Conservation (phyloP, 176 grass and related monocot genomes). For the Eragrostis nindensis region DNA sequence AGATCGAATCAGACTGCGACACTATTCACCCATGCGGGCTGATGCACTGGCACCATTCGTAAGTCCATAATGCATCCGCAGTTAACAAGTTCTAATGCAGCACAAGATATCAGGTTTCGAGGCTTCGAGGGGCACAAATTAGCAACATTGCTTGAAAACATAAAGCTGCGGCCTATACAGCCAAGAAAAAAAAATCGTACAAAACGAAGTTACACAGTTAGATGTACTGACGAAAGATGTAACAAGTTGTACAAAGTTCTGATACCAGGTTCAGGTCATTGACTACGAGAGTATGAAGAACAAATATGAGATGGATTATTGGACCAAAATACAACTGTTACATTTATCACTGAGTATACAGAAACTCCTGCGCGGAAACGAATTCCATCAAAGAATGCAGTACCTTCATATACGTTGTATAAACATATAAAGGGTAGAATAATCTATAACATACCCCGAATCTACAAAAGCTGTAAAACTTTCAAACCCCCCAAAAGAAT, state of each 20-base stretch:
- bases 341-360: background rate
- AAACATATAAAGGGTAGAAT: slow-evolving; percentile 30
- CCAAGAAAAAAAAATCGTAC: background rate
- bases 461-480: slow-evolving; percentile 33
- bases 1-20: too few relatives aligned
- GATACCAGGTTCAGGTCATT: background rate
- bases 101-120: background rate
- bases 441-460: slow-evolving; percentile 28
- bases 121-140: background rate
- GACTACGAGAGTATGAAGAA: background rate
- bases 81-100: background rate
- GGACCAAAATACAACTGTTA: slow-evolving; percentile 26
- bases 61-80: background rate
- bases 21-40: too few relatives aligned
- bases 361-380: background rate
- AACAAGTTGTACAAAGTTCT: background rate
- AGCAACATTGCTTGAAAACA: background rate
- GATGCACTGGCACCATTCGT: background rate
- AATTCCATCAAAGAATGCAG: slow-evolving; percentile 40
- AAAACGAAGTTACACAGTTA: background rate
- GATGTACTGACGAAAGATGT: background rate
- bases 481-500: slow-evolving; percentile 19
- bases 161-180: background rate
- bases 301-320: background rate
- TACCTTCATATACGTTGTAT: background rate